Evolutionary conservation across 148 eudicot species (phyloP), one percentile per base, ranked within the genome.

Genomic region (Silene uniflora): DNA sequence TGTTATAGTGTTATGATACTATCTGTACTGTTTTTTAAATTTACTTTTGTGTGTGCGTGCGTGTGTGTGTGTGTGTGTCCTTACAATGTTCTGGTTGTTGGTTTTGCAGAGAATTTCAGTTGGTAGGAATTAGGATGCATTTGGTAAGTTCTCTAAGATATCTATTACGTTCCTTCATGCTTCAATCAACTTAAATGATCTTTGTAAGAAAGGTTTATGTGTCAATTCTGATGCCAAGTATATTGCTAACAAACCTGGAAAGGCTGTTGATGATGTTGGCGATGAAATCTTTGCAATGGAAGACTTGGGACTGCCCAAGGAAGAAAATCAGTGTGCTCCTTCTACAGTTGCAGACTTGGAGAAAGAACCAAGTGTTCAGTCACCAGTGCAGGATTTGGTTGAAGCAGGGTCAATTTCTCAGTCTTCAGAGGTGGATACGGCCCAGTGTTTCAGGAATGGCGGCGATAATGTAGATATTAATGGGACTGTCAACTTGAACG

Each of bases 231-330:
- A 8, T 73, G 63, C 10, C 13, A 60, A 61, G 9, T 62, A 72
- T 60, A 25, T 52, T 75, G 49, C 65, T n/a, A 69, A 69, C 75
- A 73, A 64, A 65, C 63, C 10, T 75, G 69, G 49, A 42, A 61
- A 18, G 17, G 35, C 22, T 63, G 10, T 35, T 47, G 61, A 52
- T 39, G 44, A 39, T 39, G 44, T 39, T 39, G 44, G 44, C 44
- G 44, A 39, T 46, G 78, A 44, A 19, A 68, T 81, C 35, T 84
- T 81, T 56, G 44, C 22, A 21, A 75, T 84, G 76, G 86, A 80
- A 19, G 86, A 81, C 25, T 14, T 73, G 63, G 86, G 70, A 65
- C 56, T 59, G 54, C 24, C 47, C 9, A 54, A 69, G 67, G 73
- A 63, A 69, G 81, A 71, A 44, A 64, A 69, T 69, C 25, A 67